Base-by-base conservation (phyloP, 257 asterid species). In the Nicotiana paniculata region DNA sequence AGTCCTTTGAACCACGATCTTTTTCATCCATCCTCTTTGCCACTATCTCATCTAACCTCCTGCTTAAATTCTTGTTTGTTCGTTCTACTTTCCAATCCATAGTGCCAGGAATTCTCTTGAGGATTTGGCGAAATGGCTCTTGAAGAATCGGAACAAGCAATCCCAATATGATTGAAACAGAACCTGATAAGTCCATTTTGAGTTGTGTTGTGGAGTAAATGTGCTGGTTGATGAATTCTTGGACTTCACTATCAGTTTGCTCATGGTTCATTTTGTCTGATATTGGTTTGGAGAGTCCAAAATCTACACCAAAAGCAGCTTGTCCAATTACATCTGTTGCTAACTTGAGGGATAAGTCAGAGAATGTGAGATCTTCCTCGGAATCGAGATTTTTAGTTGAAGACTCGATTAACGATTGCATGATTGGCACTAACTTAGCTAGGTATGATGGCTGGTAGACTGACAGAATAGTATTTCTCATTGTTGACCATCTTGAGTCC, bases 401-500 rank as follows among this genome's bases (percentile, higher is more conserved):
- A 6, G 93, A 85, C 76, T 88, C 91, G 1, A 96, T 93, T 82
- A 84, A 86, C 1, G 90, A 90, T 84, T 96, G 98, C 99, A 96
- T 96, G 33, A 87, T 93, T 1, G 98, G 98, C 62, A 93, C 90
- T 66, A 93, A 51, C 86, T 90, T 94, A 67, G 97, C 97, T 1
- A 96, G 97, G 84, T 96, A 90, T 76, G 98, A 94, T 18, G 99
- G 98, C 86, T 94, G 99, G 86, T 96, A 94, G 30, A 96, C 89
- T 2, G 98, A 93, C 26, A 93, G 85, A 77, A 96, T 92, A 0
- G 97, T 90, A 89, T 96, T 94, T 70, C 99, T 86, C 99, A 94
- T 96, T 3, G 91, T 82, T 24, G 99, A 96, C 99, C 99, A 96
- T 86, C 92, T 90, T 17, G 93, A 70, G 43, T 94, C 98, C 93